These are phyloP conservation scores for Paxillus ammoniavirescens DNA, from an alignment of 768 basidiomycete species.

Conservation along the genomic window DNA sequence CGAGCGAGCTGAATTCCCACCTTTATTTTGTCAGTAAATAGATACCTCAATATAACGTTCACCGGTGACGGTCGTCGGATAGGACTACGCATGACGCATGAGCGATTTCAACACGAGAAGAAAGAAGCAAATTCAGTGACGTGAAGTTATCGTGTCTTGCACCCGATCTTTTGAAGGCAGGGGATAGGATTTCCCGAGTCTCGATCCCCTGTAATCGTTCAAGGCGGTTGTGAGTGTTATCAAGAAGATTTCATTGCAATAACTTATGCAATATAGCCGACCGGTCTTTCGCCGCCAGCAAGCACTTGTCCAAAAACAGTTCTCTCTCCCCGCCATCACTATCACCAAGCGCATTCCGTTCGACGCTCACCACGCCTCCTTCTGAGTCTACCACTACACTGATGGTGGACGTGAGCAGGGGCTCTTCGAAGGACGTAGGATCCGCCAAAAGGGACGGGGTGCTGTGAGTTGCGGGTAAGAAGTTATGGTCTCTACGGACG, in stretches of 20 bases:
- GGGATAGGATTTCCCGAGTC: too few relatives aligned
- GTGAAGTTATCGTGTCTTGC: too few relatives aligned
- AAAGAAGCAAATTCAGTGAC: too few relatives aligned
- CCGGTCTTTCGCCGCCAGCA: constrained; percentile 19
- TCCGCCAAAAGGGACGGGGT: constrained; percentile 66
- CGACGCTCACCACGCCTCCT: constrained; percentile 21
- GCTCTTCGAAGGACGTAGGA: constrained; percentile 89
- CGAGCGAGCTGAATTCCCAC: too few relatives aligned
- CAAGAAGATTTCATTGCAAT: constrained; percentile 12
- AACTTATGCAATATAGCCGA: constrained; percentile 22
- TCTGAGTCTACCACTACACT: constrained; percentile 56
- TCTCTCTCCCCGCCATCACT: constrained; percentile 14
- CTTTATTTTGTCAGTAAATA: too few relatives aligned
- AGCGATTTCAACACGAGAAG: too few relatives aligned
- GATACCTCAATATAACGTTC: too few relatives aligned
- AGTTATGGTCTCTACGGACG: neutral
- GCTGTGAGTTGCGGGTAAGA: constrained; percentile 7
- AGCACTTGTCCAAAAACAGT: constrained; percentile 14
- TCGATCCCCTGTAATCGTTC: too few relatives aligned
- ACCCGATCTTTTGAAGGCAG: too few relatives aligned
- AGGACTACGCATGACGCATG: too few relatives aligned
- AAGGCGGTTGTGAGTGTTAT: too few relatives aligned
- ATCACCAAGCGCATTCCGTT: constrained; percentile 23
- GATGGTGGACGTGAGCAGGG: constrained; percentile 71
- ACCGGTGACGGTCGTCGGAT: too few relatives aligned